phyloP scores from a whole-genome alignment of 129 eudicot species.

The Mikania micrantha region DNA sequence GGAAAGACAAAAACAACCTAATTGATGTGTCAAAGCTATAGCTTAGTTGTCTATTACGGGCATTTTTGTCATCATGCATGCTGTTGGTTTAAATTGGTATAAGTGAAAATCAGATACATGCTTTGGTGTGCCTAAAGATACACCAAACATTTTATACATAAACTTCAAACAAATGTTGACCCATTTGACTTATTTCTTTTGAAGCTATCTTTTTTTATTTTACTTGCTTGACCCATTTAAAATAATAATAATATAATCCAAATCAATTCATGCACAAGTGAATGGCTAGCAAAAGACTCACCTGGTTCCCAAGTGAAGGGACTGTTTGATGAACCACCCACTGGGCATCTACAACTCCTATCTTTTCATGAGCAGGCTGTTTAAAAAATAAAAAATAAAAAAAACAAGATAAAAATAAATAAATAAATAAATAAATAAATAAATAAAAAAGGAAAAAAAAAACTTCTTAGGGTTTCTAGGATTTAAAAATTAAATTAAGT shows the following conservation, averaged over 20 bases:
- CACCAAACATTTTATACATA: background rate
- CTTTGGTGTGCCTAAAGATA: background rate
- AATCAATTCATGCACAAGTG: too few relatives aligned
- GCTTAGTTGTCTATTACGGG: background rate
- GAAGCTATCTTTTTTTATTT: background rate
- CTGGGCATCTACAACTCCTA: constrained; percentile 91
- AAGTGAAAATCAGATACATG: background rate
- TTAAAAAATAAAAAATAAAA: too few relatives aligned
- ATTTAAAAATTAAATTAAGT: background rate
- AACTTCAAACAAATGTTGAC: background rate
- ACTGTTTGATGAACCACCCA: constrained; percentile 87
- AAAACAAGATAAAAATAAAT: too few relatives aligned
- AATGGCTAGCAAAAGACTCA: constrained; percentile 14
- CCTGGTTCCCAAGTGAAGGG: constrained; percentile 96
- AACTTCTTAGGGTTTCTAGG: too few relatives aligned
- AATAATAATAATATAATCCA: background rate
- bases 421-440: too few relatives aligned
- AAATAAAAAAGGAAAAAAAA: too few relatives aligned
- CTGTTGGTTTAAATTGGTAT: background rate
- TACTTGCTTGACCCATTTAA: background rate
- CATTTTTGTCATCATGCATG: background rate
- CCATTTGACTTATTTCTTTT: background rate
- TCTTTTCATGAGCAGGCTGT: constrained; percentile 94
- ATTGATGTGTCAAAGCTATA: background rate
- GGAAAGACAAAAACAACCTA: background rate